Base-by-base conservation (phyloP, 73 alveolate species). In the Paramecium sonneborni region DNA sequence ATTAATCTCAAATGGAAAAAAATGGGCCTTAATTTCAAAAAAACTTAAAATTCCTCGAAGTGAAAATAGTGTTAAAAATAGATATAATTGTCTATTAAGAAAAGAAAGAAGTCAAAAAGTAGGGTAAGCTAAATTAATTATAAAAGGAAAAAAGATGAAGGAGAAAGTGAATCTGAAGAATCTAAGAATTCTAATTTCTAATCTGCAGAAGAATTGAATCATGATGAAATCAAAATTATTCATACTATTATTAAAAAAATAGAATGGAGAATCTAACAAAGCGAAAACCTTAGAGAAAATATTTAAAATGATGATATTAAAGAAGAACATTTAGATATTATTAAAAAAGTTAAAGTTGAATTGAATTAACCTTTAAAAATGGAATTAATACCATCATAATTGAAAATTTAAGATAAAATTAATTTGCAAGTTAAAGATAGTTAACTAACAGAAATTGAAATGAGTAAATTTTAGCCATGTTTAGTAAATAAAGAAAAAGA, bases 11-110 rank as follows among this genome's bases (percentile, higher is more conserved):
- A 79, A 79, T 79, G 90, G 90, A 15, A 79, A 79, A 10, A 79
- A 79, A 79, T 79, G 90, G 90, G 90, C 90, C 8, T 34, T 79
- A 11, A 79, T 79, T 24, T 79, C 90, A 23, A 79, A 79, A 44
- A 79, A 79, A 21, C 72, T 79, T n/a, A 38, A 79, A 43, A 26
- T 79, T 10, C 90, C 76, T 2, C 14, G 90, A 41, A 79, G 90
- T 44, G 90, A 79, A 46, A 79, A 79, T 46, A 79, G 90, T 23
- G 90, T 79, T 8, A 79, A 79, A 44, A 79, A 79, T 79, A 79
- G 90, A 44, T 79, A 41, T 28, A 79, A 79, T 44, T 79, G 90
- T 46, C 55, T 79, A 35, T 34, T 79, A 12, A 21, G 90, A 6
- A 79, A 79, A 24, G 90, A 79, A 43, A 7, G 74, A 24, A 41